Conservation (phyloP, 306 rosid genomes). For the Cucurbita ficifolia region DNA sequence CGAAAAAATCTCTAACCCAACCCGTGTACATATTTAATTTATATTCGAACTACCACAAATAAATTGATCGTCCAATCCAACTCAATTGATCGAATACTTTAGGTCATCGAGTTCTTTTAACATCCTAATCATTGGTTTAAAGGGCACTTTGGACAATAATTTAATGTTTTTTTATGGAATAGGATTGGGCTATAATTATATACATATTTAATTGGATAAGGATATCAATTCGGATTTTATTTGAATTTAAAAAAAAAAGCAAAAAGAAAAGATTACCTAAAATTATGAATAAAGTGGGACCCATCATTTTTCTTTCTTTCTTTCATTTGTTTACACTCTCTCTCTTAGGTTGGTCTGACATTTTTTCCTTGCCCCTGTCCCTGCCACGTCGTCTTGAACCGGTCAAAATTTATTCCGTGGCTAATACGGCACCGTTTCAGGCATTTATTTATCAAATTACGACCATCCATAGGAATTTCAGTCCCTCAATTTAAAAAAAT, state of each 20-base stretch:
- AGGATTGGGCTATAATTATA: neutral
- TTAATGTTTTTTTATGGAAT: neutral
- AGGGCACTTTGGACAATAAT: too few species aligned
- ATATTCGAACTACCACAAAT: too few species aligned
- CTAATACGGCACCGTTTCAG: neutral
- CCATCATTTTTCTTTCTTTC: too few species aligned
- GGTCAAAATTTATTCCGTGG: neutral
- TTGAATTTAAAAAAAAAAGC: neutral
- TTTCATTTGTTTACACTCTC: neutral
- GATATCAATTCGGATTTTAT: neutral
- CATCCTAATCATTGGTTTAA: too few species aligned
- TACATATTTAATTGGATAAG: neutral
- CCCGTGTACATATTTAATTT: too few species aligned
- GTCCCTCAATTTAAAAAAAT: too few species aligned
- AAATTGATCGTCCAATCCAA: too few species aligned
- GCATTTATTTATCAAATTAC: neutral
- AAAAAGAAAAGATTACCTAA: neutral
- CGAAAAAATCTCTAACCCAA: too few species aligned
- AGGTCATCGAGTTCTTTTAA: too few species aligned
- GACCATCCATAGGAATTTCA: neutral
- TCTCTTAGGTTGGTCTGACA: too few species aligned
- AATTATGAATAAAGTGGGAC: neutral
- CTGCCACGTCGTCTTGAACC: neutral
- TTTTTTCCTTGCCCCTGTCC: neutral
- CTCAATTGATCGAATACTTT: too few species aligned